Evolutionary conservation across 2,329 filamentous ascomycete species (phyloP).

Genomic region (Sarocladium brachiariae): DNA sequence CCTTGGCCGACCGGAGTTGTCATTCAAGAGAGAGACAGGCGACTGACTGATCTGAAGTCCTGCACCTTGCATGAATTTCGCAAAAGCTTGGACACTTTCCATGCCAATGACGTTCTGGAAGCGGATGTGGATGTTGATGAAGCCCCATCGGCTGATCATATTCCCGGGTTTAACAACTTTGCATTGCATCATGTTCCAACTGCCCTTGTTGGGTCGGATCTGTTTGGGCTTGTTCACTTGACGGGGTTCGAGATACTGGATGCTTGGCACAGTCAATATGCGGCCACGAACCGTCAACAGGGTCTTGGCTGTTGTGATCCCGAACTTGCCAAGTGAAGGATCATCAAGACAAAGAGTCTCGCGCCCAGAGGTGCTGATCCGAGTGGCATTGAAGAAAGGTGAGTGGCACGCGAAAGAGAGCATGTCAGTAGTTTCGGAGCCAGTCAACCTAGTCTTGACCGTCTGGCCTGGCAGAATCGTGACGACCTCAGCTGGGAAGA

Average conservation of each 20-base stretch:
- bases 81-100: slow-evolving; percentile 26
- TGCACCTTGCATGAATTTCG: slow-evolving; percentile 27
- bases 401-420: slow-evolving; percentile 63
- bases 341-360: slow-evolving; percentile 50
- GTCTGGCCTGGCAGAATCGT: slow-evolving; percentile 58
- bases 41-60: slow-evolving; percentile 32
- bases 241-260: slow-evolving; percentile 46
- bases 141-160: slow-evolving; percentile 43
- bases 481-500: slow-evolving; percentile 62
- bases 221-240: slow-evolving; percentile 15
- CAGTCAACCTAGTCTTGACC: slow-evolving; percentile 50
- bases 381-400: slow-evolving; percentile 59
- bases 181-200: slow-evolving; percentile 61
- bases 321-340: slow-evolving; percentile 47
- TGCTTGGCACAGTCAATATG: slow-evolving; percentile 52
- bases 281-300: slow-evolving; percentile 69
- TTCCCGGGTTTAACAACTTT: slow-evolving; percentile 47
- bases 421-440: slow-evolving; percentile 60
- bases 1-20: not conserved
- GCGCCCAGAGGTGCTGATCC: slow-evolving; percentile 54
- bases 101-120: slow-evolving; percentile 11
- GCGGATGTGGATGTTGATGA: slow-evolving; percentile 30
- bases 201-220: slow-evolving; percentile 40
- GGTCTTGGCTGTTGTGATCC: slow-evolving; percentile 50
- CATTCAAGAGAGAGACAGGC: slow-evolving; percentile 10